phyloP scores from a whole-genome alignment of 2,329 filamentous ascomycete genomes.

The Xylariaceae sp. region DNA sequence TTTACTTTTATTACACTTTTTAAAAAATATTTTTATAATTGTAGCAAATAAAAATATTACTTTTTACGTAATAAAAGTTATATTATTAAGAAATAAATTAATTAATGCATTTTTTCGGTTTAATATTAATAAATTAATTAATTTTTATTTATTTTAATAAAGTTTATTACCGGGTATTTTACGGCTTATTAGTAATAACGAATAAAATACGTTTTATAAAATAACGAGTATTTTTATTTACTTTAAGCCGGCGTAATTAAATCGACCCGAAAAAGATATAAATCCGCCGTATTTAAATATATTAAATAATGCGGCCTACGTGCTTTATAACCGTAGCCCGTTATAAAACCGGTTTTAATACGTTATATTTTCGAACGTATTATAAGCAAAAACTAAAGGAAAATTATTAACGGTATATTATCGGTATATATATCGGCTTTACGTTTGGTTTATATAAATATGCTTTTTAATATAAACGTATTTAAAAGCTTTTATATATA shows the following conservation, averaged over 20 bases:
- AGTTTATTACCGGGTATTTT: no score
- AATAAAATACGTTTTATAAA: background rate
- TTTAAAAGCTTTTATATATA: background rate
- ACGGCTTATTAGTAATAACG: no score
- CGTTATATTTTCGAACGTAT: background rate
- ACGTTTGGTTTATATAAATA: background rate
- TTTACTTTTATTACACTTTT: background rate
- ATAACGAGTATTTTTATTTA: background rate
- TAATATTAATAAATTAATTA: background rate
- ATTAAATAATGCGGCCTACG: no score
- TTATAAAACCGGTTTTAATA: no score
- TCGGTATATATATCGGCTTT: background rate
- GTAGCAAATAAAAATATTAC: background rate
- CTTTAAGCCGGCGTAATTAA: background rate
- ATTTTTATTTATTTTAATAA: background rate
- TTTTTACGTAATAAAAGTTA: no score
- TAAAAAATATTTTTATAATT: background rate
- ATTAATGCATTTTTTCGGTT: background rate
- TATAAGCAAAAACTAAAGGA: background rate
- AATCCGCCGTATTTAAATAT: no score
- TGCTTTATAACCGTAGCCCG: no score
- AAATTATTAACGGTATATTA: background rate
- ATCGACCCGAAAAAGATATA: no score
- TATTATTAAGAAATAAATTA: background rate
- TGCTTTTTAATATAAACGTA: background rate